Evolutionary conservation across 2,329 filamentous ascomycete species (phyloP).

Genomic region (Cladophialophora chaetospira): DNA sequence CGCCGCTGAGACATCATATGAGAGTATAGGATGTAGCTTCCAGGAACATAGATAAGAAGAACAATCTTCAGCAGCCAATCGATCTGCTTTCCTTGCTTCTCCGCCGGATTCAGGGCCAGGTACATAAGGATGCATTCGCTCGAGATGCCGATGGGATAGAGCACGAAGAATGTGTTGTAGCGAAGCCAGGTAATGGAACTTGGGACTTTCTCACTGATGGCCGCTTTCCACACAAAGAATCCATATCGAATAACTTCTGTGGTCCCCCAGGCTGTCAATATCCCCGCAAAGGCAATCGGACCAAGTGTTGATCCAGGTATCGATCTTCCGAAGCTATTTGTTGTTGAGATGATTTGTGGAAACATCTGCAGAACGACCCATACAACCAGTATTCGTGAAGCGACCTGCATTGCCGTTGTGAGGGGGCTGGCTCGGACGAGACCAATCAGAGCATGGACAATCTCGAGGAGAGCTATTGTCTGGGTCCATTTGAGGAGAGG

Average conservation of each 20-base stretch:
- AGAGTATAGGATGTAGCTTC: constrained; percentile 82
- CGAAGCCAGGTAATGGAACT: constrained; percentile 73
- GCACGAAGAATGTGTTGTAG: constrained; percentile 83
- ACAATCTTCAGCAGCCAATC: constrained; percentile 65
- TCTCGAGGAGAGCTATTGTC: constrained; percentile 78
- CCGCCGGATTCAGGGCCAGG: constrained; percentile 63
- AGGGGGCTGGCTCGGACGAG: constrained; percentile 81
- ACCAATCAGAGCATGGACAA: constrained; percentile 76
- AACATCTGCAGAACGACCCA: constrained; percentile 81
- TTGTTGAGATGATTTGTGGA: constrained; percentile 69
- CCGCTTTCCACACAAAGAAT: constrained; percentile 79
- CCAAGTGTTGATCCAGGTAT: constrained; percentile 25
- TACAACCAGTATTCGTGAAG: constrained; percentile 81
- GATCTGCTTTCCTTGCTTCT: constrained; percentile 54
- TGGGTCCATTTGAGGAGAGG: constrained; percentile 65
- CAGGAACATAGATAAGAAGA: constrained; percentile 76
- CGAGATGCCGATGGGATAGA: constrained; percentile 88
- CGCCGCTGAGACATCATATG: constrained; percentile 92
- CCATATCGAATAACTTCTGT: constrained; percentile 93
- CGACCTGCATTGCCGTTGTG: constrained; percentile 89
- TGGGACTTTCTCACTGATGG: constrained; percentile 57
- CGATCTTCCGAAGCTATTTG: constrained; percentile 33
- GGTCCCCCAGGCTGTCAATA: constrained; percentile 77
- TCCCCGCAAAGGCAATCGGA: constrained; percentile 44
- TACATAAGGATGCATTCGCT: constrained; percentile 85